Percentiles rank a stretch among this genome's conserved stretches.
phyloP scores from a whole-genome alignment of 176 grass and related monocot genomes.

The Calamus simplicifolius region DNA sequence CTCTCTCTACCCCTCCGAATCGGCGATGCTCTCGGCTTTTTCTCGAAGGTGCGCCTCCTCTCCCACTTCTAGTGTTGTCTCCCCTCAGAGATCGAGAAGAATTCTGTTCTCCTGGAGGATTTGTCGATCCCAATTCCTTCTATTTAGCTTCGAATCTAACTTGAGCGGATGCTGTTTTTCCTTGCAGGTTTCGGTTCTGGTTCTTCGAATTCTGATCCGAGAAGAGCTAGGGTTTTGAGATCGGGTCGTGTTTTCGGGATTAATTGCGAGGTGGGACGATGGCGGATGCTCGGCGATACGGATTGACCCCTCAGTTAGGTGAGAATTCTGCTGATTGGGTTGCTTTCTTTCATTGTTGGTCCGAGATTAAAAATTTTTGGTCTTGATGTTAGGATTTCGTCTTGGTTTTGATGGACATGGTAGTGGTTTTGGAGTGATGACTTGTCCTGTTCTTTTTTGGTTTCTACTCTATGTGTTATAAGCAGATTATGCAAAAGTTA shows the following conservation, averaged over 20 bases:
- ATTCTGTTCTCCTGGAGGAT: slow-evolving; percentile 5
- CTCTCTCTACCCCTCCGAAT: not conserved
- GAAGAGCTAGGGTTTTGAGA: not conserved
- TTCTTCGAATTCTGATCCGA: not conserved
- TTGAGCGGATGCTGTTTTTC: not conserved
- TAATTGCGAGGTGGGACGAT: not conserved
- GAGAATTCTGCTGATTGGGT: not conserved
- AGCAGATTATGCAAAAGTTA: too few species aligned
- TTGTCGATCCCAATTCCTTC: slow-evolving; percentile 2
- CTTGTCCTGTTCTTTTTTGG: too few species aligned
- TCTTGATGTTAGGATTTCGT: not conserved
- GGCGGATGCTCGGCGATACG: not conserved
- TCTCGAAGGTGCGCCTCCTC: not conserved
- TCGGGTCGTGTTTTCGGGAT: not conserved
- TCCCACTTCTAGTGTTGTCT: not conserved
- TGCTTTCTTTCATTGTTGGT: not conserved
- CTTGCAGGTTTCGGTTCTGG: not conserved
- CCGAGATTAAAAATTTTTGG: not conserved
- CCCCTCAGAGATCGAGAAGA: too few species aligned
- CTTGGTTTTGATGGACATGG: too few species aligned
- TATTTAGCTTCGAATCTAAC: not conserved
- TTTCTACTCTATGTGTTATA: too few species aligned
- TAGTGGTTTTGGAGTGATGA: too few species aligned
- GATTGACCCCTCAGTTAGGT: slow-evolving; percentile 1
- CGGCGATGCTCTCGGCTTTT: not conserved